Base-by-base conservation (phyloP, 805 yeast genomes). In the Jamesozyma hellenica region DNA sequence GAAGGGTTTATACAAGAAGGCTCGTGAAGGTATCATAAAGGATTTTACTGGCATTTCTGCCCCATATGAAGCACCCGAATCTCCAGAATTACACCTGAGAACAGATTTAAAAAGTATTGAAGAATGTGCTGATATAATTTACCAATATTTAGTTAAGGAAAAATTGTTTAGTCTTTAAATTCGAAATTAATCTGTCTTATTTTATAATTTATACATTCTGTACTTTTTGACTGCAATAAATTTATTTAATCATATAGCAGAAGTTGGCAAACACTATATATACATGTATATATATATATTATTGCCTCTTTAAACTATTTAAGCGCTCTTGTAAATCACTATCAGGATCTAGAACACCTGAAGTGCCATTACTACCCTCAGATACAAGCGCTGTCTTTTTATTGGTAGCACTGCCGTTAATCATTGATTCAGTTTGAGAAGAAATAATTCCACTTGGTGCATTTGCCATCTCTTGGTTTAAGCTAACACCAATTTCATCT, bases 21-120 rank as follows among this genome's bases (percentile, higher is more conserved):
- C 97, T 14, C 78, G 96, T 63, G 92, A 87, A 56, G 97, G 97
- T 28, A 67, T 82, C 45, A 88, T 88, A 61, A 84, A 84, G 65
- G 95, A 88, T 58, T 88, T 88, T 67, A 88, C 97, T 13, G 97
- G 97, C 42, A 82, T 88, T 42, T 79, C 87, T 48, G 96, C 96
- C 10, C 97, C 97, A 29, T 88, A 88, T 61, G 97, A 88, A 68
- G 92, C 83, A 3, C 97, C 97, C 37, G 81, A 72, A 50, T 55
- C 64, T 28, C 85, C 97, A 21, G 97, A 88, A 66, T 70, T 88
- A 43, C 88, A 81, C 57, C 66, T 88, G 58, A 75, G 74, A 51
- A 85, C 90, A 42, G 80, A 82, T 56, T 70, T 76, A 52, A 66
- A 70, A 40, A 64, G 82, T 31, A 75, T 87, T 35, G 96, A 88